Percentiles rank a stretch among this genome's conserved stretches.
phyloP scores from a whole-genome alignment of 2,329 filamentous ascomycete species.

The Hypoxylon sp. region DNA sequence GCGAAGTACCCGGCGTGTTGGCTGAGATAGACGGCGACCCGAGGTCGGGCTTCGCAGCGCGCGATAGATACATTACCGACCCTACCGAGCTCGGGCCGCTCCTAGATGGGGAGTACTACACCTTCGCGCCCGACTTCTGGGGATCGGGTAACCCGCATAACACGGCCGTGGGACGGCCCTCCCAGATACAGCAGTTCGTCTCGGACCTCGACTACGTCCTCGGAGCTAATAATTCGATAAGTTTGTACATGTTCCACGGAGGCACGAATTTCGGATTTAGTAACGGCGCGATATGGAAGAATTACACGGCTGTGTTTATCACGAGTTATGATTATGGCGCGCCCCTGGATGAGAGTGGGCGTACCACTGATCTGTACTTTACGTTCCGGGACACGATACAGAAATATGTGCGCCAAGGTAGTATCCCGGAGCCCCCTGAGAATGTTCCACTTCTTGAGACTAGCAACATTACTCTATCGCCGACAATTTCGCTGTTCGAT shows the following conservation, averaged over 20 bases:
- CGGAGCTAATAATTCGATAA: constrained; percentile 60
- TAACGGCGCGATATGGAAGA: constrained; percentile 62
- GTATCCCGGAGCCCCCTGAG: constrained; percentile 57
- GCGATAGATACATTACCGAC: constrained; percentile 61
- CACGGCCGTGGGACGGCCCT: constrained; percentile 51
- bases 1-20: constrained; percentile 61
- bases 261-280: constrained; percentile 66
- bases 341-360: constrained; percentile 65
- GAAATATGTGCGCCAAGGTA: constrained; percentile 56
- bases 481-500: constrained; percentile 58
- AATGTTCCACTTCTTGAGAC: constrained; percentile 55
- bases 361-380: constrained; percentile 61
- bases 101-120: constrained; percentile 66
- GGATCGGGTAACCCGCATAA: constrained; percentile 57
- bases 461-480: constrained; percentile 57
- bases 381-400: constrained; percentile 58
- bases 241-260: constrained; percentile 68
- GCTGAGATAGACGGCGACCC: constrained; percentile 64
- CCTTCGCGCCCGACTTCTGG: constrained; percentile 62
- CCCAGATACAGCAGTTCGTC: constrained; percentile 49
- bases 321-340: constrained; percentile 67
- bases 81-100: constrained; percentile 60
- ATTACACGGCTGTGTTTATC: constrained; percentile 58
- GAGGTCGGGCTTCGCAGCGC: constrained; percentile 57
- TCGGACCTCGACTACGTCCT: constrained; percentile 58